Conservation (phyloP, 2,329 filamentous ascomycete species). For the Amauroascus verrucosus region DNA sequence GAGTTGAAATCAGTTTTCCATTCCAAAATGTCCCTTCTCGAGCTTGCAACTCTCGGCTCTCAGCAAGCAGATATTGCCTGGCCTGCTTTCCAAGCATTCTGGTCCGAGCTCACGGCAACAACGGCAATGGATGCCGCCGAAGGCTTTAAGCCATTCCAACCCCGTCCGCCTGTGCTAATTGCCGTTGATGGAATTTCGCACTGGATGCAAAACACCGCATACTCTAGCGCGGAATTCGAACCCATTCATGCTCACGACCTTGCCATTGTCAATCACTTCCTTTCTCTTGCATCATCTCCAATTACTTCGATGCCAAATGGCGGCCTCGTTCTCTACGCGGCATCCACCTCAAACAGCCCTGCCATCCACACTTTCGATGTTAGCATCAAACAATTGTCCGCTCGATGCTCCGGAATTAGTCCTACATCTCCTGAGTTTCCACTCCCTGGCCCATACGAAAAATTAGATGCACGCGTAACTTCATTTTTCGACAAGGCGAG, state of each 20-base stretch:
- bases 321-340: slow-evolving; percentile 66
- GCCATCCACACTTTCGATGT: slow-evolving; percentile 57
- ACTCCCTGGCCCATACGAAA: slow-evolving; percentile 43
- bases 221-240: slow-evolving; percentile 60
- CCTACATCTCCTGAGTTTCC: slow-evolving; percentile 35
- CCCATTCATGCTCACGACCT: slow-evolving; percentile 81
- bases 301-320: slow-evolving; percentile 52
- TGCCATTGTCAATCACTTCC: slow-evolving; percentile 61
- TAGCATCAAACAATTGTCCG: slow-evolving; percentile 46
- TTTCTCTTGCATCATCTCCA: slow-evolving; percentile 50
- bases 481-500: slow-evolving; percentile 31
- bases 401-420: slow-evolving; percentile 32
- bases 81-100: slow-evolving; percentile 69
- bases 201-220: slow-evolving; percentile 68
- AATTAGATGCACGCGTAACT: slow-evolving; percentile 44
- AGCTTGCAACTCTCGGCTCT: slow-evolving; percentile 58
- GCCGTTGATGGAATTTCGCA: slow-evolving; percentile 69
- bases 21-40: slow-evolving; percentile 50
- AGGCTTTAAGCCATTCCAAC: slow-evolving; percentile 30
- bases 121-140: slow-evolving; percentile 35
- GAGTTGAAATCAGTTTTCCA: slow-evolving; percentile 52
- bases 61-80: slow-evolving; percentile 68
- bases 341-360: slow-evolving; percentile 60
- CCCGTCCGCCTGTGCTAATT: slow-evolving; percentile 58
- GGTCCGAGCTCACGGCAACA: slow-evolving; percentile 60